Base-by-base conservation (phyloP, 306 rosid genomes). In the Gastrolobium bilobum region DNA sequence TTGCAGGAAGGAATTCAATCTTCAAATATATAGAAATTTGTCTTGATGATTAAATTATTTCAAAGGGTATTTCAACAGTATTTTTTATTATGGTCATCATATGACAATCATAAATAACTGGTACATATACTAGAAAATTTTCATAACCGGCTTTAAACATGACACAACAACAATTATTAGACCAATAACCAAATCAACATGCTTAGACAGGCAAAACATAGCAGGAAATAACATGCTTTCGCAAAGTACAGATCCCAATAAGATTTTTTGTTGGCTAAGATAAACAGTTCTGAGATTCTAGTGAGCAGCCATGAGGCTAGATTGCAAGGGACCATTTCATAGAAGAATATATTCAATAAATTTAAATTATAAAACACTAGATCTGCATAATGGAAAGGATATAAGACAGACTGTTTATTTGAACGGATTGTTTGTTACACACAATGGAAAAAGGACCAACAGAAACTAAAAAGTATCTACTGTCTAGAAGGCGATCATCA, bases 21-120 rank as follows among this genome's bases (percentile, higher is more conserved):
- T 37, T 68, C 51, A 39, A 60, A 68, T 58, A 69, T 6, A 10
- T 68, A 42, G 5, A 66, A 67, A 33, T 46, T 63, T 39, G 43
- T 10, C 15, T 46, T 47, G 34, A 29, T 7, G 31, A 75, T 10
- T 13, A 34, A 57, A 39, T 31, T 20, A 42, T 15, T 48, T 74
- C 47, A 76, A 60, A 44, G 62, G 39, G 29, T 29, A 9, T 53
- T 71, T 3, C 14, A 37, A 42, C 30, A 37, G 47, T 29, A 63
- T n/a, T 77, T 71, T 48, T 44, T n/a, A 48, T 59, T 35, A 9
- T 43, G 78, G 33, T 67, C 67, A 71, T 71, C 86, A 53, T 10
- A 53, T 33, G 63, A 40, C 35, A 53, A 63, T 20, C 6, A 2
- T 10, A 65, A 50, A 70, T 0, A 56, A 30, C 39, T 46, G 33